Evolutionary conservation across 2,329 filamentous ascomycete genomes (phyloP).

Genomic region (Triangularia setosa): DNA sequence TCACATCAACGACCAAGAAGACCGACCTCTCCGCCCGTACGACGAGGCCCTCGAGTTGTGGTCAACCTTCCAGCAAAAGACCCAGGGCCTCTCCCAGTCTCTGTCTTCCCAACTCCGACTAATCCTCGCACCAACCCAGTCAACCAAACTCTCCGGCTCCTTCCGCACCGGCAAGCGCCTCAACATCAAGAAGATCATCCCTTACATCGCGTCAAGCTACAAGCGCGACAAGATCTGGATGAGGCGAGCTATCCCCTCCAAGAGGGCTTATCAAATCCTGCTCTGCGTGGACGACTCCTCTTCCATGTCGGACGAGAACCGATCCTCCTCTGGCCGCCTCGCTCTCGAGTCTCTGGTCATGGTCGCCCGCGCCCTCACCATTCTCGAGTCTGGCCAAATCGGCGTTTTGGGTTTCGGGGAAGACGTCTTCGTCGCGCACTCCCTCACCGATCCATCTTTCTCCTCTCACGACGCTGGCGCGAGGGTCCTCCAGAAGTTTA

Average conservation of each 20-base stretch:
- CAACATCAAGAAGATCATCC: slow-evolving; percentile 99
- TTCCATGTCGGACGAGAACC: slow-evolving; percentile 71
- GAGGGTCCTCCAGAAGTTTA: slow-evolving; percentile 79
- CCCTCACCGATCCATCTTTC: slow-evolving; percentile 78
- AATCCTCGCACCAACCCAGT: slow-evolving; percentile 89
- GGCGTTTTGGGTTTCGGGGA: slow-evolving; percentile 86
- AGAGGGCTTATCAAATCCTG: slow-evolving; percentile 94
- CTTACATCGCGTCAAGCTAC: slow-evolving; percentile 96
- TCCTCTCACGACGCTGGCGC: slow-evolving; percentile 72
- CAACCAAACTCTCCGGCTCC: slow-evolving; percentile 92
- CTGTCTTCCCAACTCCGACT: slow-evolving; percentile 93
- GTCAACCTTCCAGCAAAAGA: slow-evolving; percentile 78
- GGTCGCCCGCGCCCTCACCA: slow-evolving; percentile 78
- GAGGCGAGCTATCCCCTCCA: slow-evolving; percentile 84
- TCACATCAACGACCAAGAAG: slow-evolving; percentile 55
- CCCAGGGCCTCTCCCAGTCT: slow-evolving; percentile 79
- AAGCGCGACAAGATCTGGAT: slow-evolving; percentile 99
- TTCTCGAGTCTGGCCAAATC: slow-evolving; percentile 95
- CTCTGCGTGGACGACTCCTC: slow-evolving; percentile 95
- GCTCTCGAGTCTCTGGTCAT: slow-evolving; percentile 94
- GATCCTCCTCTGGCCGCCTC: slow-evolving; percentile 62
- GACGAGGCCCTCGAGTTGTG: slow-evolving; percentile 68
- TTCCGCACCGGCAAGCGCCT: slow-evolving; percentile 97
- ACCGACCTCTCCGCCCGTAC: slow-evolving; percentile 45
- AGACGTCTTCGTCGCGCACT: slow-evolving; percentile 78